Evolutionary conservation across 371 early-diverging fungal genomes (phyloP).

Genomic region (Rhizopus arrhizus): DNA sequence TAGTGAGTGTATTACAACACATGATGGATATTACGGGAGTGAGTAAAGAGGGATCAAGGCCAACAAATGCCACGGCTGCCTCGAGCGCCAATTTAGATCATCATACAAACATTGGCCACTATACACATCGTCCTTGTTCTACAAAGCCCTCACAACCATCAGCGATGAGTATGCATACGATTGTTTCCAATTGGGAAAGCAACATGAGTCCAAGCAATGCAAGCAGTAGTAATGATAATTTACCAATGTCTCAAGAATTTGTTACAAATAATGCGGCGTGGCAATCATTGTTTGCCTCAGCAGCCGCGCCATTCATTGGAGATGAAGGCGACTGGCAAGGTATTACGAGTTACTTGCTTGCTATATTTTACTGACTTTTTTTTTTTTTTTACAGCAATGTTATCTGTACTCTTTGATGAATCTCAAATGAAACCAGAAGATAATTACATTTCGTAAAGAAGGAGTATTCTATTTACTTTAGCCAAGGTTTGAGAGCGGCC

Average conservation of each 20-base stretch:
- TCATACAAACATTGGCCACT: not conserved
- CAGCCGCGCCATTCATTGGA: conserved; percentile 30
- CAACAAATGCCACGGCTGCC: not conserved
- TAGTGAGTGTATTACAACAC: conserved; percentile 17
- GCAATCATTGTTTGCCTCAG: conserved; percentile 30
- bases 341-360: not conserved
- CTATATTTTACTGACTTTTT: not conserved
- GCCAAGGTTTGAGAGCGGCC: not conserved
- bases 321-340: conserved; percentile 27
- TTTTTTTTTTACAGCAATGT: conserved; percentile 7
- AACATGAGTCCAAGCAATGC: not conserved
- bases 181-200: conserved; percentile 27
- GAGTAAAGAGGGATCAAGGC: conserved; percentile 10
- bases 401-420: conserved; percentile 25
- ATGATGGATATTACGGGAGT: conserved; percentile 26
- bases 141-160: conserved; percentile 7
- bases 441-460: too few species aligned
- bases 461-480: not conserved
- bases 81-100: too few species aligned
- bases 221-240: not conserved
- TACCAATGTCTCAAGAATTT: not conserved
- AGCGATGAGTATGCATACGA: conserved; percentile 36
- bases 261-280: conserved; percentile 16
- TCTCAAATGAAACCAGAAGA: conserved; percentile 6
- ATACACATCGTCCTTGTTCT: not conserved